phyloP scores from a whole-genome alignment of 2,329 filamentous ascomycete genomes.

The Escovopsis sp. region DNA sequence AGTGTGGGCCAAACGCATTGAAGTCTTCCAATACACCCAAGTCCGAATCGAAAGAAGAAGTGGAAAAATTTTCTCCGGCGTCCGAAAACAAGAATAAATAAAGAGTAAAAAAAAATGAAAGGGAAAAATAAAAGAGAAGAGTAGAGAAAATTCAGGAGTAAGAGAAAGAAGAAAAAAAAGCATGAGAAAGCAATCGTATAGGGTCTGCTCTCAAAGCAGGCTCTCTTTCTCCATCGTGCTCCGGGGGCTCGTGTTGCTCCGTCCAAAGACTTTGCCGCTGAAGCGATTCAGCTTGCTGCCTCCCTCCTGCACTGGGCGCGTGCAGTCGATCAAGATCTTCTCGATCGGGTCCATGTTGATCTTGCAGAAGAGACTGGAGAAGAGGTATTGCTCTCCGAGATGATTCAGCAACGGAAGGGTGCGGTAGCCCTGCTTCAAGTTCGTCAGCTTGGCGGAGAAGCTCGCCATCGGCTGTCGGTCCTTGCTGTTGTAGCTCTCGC shows the following conservation, averaged over 20 bases:
- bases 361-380: constrained; percentile 86
- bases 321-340: constrained; percentile 40
- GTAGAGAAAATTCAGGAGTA: not conserved
- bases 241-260: constrained; percentile 35
- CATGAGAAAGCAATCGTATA: too few relatives aligned
- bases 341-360: constrained; percentile 52
- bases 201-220: constrained; percentile 27
- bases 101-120: not conserved
- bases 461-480: constrained; percentile 59
- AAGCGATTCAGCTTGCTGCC: constrained; percentile 41
- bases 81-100: not conserved
- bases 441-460: constrained; percentile 84
- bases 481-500: constrained; percentile 43
- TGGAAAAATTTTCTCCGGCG: too few relatives aligned
- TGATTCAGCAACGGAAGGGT: constrained; percentile 80
- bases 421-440: constrained; percentile 80
- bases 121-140: not conserved
- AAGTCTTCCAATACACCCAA: too few relatives aligned
- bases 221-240: constrained; percentile 38
- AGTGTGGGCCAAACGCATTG: too few relatives aligned
- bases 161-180: not conserved
- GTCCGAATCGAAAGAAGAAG: too few relatives aligned
- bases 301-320: constrained; percentile 21
- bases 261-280: constrained; percentile 42
- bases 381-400: constrained; percentile 83